Evolutionary conservation across 2,329 filamentous ascomycete genomes (phyloP).

Genomic region (Talaromyces sp.): DNA sequence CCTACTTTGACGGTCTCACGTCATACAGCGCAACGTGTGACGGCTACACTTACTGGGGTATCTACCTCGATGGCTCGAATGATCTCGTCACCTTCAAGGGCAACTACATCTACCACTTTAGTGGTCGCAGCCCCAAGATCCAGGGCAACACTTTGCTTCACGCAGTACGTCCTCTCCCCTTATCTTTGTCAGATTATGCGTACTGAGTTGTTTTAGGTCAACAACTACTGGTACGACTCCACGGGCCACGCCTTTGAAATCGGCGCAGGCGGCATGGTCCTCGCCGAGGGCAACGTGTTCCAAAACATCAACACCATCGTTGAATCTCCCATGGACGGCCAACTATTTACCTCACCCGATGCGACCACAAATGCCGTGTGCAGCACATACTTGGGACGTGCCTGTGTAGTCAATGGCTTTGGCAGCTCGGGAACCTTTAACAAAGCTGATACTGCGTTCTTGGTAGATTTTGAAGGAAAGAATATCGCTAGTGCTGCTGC

Average conservation of each 20-base stretch:
- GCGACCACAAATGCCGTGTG: conserved; percentile 44
- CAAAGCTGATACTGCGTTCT: conserved; percentile 49
- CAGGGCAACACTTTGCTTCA: conserved; percentile 57
- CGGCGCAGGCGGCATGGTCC: conserved; percentile 44
- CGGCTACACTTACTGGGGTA: conserved; percentile 60
- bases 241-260: conserved; percentile 26
- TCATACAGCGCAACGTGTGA: conserved; percentile 59
- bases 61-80: conserved; percentile 57
- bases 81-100: conserved; percentile 60
- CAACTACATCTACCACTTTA: conserved; percentile 62
- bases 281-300: conserved; percentile 61
- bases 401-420: conserved; percentile 54
- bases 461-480: conserved; percentile 54
- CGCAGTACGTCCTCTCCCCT: conserved; percentile 33
- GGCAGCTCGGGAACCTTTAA: conserved; percentile 37
- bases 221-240: conserved; percentile 19
- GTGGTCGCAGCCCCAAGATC: conserved; percentile 59
- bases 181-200: not conserved
- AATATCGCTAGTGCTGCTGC: conserved; percentile 49
- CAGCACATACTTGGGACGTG: conserved; percentile 48
- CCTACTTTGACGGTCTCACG: conserved; percentile 57
- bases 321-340: conserved; percentile 38
- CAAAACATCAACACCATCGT: conserved; percentile 52
- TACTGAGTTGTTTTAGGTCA: not conserved
- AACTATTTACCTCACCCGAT: conserved; percentile 40